Conservation (phyloP, 2,329 filamentous ascomycete genomes). For the Aspergillus cejpii region DNA sequence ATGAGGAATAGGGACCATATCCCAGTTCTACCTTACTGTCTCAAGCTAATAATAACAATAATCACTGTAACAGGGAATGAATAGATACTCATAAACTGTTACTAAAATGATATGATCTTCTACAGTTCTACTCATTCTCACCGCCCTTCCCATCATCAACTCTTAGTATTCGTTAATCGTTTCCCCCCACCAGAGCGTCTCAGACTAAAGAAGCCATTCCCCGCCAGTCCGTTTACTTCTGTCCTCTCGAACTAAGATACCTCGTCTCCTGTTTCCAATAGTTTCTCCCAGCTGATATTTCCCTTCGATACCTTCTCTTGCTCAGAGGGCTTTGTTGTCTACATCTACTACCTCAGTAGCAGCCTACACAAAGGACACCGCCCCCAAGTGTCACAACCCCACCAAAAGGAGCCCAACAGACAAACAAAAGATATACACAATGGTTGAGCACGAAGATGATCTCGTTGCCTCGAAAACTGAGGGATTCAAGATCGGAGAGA, state of each 20-base stretch:
- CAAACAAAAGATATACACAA: constrained; percentile 36
- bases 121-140: constrained; percentile 4
- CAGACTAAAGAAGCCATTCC: neutral
- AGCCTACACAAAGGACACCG: neutral
- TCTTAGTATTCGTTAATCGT: constrained; percentile 4
- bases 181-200: neutral
- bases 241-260: too few species aligned
- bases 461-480: constrained; percentile 79
- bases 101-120: neutral
- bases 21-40: too few species aligned
- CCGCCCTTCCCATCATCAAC: constrained; percentile 1
- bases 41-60: too few species aligned
- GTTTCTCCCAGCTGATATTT: too few species aligned
- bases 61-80: too few species aligned
- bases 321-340: neutral
- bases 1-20: too few species aligned
- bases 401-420: constrained; percentile 8
- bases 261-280: too few species aligned
- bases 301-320: too few species aligned
- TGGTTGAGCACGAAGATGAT: constrained; percentile 72
- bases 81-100: too few species aligned
- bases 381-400: constrained; percentile 5
- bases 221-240: neutral
- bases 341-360: neutral
- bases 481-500: constrained; percentile 97